phyloP scores from a whole-genome alignment of 768 basidiomycete genomes.

The Mycena filopes region DNA sequence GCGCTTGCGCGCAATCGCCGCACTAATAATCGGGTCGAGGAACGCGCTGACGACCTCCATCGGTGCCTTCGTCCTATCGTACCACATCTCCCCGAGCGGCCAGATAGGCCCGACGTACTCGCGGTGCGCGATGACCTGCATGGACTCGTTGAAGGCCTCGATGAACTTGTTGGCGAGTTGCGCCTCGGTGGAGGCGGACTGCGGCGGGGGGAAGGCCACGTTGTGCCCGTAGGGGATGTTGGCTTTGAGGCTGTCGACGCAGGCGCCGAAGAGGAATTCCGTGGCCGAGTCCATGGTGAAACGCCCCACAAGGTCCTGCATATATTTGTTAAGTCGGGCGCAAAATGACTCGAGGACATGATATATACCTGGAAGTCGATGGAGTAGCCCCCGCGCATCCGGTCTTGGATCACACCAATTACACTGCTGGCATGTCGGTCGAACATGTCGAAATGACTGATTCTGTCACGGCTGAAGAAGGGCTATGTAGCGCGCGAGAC shows the following conservation, averaged over 20 bases:
- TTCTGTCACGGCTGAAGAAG: slow-evolving; percentile 66
- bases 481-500: slow-evolving; percentile 63
- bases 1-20: slow-evolving; percentile 55
- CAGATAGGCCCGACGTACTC: slow-evolving; percentile 54
- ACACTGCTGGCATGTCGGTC: slow-evolving; percentile 60
- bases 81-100: slow-evolving; percentile 64
- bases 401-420: slow-evolving; percentile 52
- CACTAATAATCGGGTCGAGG: slow-evolving; percentile 62
- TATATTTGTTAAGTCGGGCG: background rate
- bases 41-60: slow-evolving; percentile 64
- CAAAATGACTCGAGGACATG: background rate
- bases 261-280: slow-evolving; percentile 65
- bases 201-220: slow-evolving; percentile 36
- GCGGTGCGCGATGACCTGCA: slow-evolving; percentile 53
- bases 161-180: slow-evolving; percentile 51
- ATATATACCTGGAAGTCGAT: slow-evolving; percentile 63
- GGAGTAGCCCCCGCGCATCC: slow-evolving; percentile 57
- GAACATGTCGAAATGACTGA: slow-evolving; percentile 66
- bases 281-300: slow-evolving; percentile 73
- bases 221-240: slow-evolving; percentile 59
- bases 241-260: slow-evolving; percentile 57
- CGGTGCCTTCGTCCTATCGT: slow-evolving; percentile 55
- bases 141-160: slow-evolving; percentile 60
- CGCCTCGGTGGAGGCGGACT: slow-evolving; percentile 26
- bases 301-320: slow-evolving; percentile 61